phyloP scores from a whole-genome alignment of 2,329 filamentous ascomycete species.

The Monosporascus sp. region DNA sequence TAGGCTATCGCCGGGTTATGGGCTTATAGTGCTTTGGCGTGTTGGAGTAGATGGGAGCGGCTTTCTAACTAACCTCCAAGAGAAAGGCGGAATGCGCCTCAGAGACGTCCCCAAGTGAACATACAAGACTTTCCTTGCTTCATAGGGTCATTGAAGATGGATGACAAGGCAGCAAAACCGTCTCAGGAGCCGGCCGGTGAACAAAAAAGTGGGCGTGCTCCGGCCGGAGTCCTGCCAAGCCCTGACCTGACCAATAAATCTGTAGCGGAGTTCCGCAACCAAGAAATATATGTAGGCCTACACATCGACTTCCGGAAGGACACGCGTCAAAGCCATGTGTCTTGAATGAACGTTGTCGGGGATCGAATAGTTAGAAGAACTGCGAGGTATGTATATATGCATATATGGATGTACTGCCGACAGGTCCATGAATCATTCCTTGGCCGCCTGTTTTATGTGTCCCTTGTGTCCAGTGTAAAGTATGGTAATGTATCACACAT shows the following conservation, averaged over 20 bases:
- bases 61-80: no score
- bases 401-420: no score
- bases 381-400: not conserved
- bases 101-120: no score
- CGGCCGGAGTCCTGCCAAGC: not conserved
- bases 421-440: not conserved
- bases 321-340: not conserved
- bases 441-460: not conserved
- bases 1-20: no score
- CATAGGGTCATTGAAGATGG: not conserved
- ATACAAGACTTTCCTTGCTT: no score
- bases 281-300: no score
- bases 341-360: not conserved
- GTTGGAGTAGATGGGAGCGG: no score
- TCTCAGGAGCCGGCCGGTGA: not conserved
- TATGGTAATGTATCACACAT: no score
- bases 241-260: not conserved
- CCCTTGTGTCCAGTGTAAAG: no score
- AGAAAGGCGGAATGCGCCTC: no score
- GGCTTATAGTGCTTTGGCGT: no score
- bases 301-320: no score
- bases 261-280: not conserved
- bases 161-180: not conserved
- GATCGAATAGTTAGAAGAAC: not conserved
- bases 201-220: not conserved